These are phyloP conservation scores for Ormosia emarginata DNA, from an alignment of 306 rosid genomes.

Conservation along the genomic window DNA sequence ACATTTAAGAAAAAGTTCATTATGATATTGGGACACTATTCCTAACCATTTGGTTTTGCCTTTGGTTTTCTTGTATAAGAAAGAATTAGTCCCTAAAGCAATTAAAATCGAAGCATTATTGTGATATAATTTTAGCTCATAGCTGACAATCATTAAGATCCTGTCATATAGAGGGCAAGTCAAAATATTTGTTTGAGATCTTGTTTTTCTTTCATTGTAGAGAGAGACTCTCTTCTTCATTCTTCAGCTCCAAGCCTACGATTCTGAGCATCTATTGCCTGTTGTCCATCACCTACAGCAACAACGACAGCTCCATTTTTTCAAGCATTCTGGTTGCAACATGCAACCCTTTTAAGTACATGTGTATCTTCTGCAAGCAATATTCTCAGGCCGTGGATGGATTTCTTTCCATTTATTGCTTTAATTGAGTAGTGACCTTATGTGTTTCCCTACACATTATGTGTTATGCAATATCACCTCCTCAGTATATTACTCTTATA, in stretches of 20 bases:
- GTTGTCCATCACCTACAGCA: constrained; percentile 64
- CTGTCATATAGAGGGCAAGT: constrained; percentile 42
- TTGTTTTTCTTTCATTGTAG: constrained; percentile 11
- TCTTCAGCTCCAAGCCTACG: constrained; percentile 33
- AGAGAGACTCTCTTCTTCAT: constrained; percentile 3
- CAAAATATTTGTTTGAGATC: constrained; percentile 23
- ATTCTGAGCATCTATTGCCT: constrained; percentile 57
- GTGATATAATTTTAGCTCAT: not conserved
- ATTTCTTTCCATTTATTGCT: constrained; percentile 30
- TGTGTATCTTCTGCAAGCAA: constrained; percentile 73
- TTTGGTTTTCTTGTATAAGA: not conserved
- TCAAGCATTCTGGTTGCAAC: constrained; percentile 54
- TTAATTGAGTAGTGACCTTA: constrained; percentile 21
- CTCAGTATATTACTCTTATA: too few species aligned
- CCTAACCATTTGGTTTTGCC: not conserved
- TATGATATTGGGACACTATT: not conserved
- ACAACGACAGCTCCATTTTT: constrained; percentile 67
- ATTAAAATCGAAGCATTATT: not conserved
- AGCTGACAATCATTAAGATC: constrained; percentile 75
- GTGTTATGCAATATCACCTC: too few species aligned
- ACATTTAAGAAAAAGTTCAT: not conserved
- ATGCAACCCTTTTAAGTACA: constrained; percentile 67
- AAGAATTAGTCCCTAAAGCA: not conserved
- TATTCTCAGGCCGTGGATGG: constrained; percentile 61
- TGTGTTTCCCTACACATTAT: not conserved